Evolutionary conservation across 768 basidiomycete species (phyloP).

Genomic region (Russula olivacea): DNA sequence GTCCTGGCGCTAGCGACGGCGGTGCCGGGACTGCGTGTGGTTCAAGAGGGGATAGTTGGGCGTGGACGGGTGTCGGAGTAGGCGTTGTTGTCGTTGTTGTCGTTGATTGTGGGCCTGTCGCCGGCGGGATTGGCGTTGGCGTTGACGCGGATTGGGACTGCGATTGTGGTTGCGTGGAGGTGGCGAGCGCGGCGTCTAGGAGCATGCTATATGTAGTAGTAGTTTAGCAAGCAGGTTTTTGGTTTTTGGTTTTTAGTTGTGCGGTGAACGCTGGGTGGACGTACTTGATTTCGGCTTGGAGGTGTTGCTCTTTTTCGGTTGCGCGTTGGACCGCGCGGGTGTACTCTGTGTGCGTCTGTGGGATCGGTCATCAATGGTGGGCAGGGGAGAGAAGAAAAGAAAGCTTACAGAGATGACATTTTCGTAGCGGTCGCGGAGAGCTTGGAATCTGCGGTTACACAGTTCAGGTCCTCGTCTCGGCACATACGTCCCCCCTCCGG

Average conservation of each 20-base stretch:
- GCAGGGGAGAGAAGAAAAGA: not conserved
- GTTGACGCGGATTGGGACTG: not conserved
- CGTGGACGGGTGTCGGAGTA: not conserved
- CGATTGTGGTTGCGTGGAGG: not conserved
- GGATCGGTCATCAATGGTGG: too few relatives aligned
- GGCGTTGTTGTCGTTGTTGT: not conserved
- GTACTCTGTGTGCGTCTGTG: conserved; percentile 19
- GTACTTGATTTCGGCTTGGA: conserved; percentile 25
- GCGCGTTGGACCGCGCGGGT: conserved; percentile 15
- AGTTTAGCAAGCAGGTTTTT: too few relatives aligned
- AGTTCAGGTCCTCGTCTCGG: not conserved
- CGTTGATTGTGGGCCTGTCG: not conserved
- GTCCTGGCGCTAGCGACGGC: too few relatives aligned
- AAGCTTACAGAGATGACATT: conserved; percentile 13
- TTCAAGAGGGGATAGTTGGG: not conserved
- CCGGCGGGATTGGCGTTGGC: not conserved
- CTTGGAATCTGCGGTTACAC: conserved; percentile 23
- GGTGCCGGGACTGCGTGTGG: not conserved
- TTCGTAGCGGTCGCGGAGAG: conserved; percentile 24
- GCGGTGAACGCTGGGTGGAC: too few relatives aligned
- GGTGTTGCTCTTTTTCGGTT: conserved; percentile 22
- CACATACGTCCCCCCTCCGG: too few relatives aligned
- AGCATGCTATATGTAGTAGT: conserved; percentile 23
- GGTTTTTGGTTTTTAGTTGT: too few relatives aligned
- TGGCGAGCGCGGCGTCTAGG: conserved; percentile 22